Evolutionary conservation across 2,329 filamentous ascomycete genomes (phyloP).

Genomic region (Pseudopyricularia cyperi): DNA sequence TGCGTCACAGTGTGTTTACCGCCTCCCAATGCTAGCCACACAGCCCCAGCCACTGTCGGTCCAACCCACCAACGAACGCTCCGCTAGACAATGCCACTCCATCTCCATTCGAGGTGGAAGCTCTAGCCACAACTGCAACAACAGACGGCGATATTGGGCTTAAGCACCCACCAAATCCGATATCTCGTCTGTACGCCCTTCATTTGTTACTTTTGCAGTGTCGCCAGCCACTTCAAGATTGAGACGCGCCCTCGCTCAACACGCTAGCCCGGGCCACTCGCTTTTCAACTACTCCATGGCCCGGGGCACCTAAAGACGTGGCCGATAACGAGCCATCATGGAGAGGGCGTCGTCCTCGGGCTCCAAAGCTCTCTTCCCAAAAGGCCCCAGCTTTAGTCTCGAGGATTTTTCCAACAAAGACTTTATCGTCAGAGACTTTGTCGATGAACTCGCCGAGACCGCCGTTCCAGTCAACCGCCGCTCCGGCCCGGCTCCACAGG

Average conservation of each 20-base stretch:
- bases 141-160: background rate
- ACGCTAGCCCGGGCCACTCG: background rate
- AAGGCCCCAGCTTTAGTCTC: constrained; percentile 71
- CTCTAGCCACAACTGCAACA: background rate
- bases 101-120: background rate
- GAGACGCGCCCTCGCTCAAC: background rate
- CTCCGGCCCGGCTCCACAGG: constrained; percentile 50
- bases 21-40: background rate
- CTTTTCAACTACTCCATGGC: background rate
- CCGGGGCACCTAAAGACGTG: constrained; percentile 1
- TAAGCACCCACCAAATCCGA: background rate
- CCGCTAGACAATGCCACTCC: too few relatives aligned
- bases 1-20: background rate
- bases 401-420: constrained; percentile 83
- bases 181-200: background rate
- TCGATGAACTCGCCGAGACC: constrained; percentile 81
- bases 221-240: background rate
- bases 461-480: constrained; percentile 69
- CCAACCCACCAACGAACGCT: background rate
- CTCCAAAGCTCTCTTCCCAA: constrained; percentile 59
- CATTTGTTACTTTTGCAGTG: background rate
- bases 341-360: constrained; percentile 27
- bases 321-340: constrained; percentile 14
- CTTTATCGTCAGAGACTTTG: constrained; percentile 96
- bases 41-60: background rate